Evolutionary conservation across 1,284 basidiomycete genomes (phyloP), one percentile per base, ranked within the genome.

Genomic region (Pascua guehoae): DNA sequence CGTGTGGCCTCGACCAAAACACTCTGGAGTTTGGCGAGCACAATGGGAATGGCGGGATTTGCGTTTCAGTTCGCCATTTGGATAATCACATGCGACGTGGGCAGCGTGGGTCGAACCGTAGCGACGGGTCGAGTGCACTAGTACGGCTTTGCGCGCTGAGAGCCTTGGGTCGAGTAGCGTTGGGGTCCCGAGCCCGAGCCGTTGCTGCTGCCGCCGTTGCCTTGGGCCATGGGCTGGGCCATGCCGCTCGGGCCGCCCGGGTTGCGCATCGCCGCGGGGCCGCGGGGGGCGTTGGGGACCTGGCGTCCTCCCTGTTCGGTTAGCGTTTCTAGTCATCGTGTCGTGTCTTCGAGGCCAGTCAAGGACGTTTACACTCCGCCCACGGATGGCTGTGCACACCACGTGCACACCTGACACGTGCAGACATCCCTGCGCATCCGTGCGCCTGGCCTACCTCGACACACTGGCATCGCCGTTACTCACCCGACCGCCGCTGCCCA

Each of bases 181-280:
- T 90, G 88, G 1, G 89, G 89, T 0, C 88, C 88, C 41, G 86
- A 62, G 39, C 62, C 62, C 36, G 84, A 79, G 47, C 86, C 73
- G 9, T 66, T 71, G 44, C 70, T 75, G 63, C 68, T 72, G 32
- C 69, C 70, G 14, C 74, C 72, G 64, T 80, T 75, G 15, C 78
- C 79, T 77, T 79, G 79, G 8, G 79, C 79, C 72, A 47, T 74
- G 49, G 69, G 68, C 68, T 67, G 68, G 71, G 50, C 66, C 66
- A 75, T 74, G 17, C 67, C 72, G 72, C 79, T 60, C 14, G 60
- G 61, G n/a, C 63, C 65, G 59, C 49, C 39, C 47, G 62, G 46
- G 54, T 58, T 56, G 40, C 77, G 69, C 78, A 79, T 79, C 15
- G 78, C 78, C 7, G 78, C 77, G 5, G 78, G 78, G 39, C 78